Evolutionary conservation across 768 basidiomycete genomes (phyloP).

Genomic region (Panaeolus papilionaceus): DNA sequence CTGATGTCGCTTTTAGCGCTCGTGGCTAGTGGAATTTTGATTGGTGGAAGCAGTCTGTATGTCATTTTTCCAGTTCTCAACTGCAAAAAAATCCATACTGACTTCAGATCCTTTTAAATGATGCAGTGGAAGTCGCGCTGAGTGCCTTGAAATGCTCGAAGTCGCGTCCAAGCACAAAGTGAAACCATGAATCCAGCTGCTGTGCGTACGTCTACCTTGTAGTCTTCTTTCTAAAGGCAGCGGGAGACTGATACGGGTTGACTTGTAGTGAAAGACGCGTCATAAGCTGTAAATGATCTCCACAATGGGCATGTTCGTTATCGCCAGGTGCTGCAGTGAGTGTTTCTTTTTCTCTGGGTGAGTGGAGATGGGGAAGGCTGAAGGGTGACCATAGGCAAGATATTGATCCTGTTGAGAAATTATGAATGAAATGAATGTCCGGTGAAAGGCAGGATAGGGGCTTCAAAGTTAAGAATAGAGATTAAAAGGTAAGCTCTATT

Average conservation of each 20-base stretch:
- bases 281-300: constrained; percentile 53
- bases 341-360: neutral
- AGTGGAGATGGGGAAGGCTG: neutral
- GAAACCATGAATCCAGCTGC: constrained; percentile 51
- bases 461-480: too few relatives aligned
- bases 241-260: neutral
- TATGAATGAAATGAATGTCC: neutral
- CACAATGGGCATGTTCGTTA: constrained; percentile 57
- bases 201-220: constrained; percentile 38
- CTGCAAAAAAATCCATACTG: constrained; percentile 23
- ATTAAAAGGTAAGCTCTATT: too few relatives aligned
- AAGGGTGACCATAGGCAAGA: neutral
- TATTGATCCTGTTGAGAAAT: neutral
- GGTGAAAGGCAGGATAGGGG: too few relatives aligned
- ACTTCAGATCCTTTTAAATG: constrained; percentile 16
- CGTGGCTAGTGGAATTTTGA: constrained; percentile 29
- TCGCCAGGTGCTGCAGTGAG: constrained; percentile 54
- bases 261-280: constrained; percentile 47
- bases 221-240: too few relatives aligned
- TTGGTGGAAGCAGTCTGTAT: constrained; percentile 40
- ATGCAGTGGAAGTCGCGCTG: constrained; percentile 61
- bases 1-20: constrained; percentile 25
- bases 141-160: constrained; percentile 64
- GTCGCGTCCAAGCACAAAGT: constrained; percentile 61
- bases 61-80: constrained; percentile 1